These are phyloP conservation scores for Diaporthe aspalathi DNA, from an alignment of 2,329 filamentous ascomycete genomes.

Conservation along the genomic window DNA sequence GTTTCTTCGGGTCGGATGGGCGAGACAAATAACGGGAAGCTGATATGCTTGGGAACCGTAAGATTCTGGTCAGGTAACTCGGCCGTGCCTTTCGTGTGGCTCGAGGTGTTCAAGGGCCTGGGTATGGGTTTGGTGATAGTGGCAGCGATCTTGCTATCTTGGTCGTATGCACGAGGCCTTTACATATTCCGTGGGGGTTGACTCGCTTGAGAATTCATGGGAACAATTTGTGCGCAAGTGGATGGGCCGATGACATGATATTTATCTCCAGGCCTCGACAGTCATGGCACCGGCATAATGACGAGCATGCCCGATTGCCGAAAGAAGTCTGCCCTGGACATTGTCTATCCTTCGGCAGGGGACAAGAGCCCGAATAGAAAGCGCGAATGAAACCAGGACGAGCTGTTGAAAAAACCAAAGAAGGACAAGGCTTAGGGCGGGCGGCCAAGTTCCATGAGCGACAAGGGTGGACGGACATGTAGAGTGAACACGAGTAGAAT, in stretches of 20 bases:
- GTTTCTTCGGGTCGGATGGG: background rate
- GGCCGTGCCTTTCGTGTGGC: background rate
- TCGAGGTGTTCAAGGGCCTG: background rate
- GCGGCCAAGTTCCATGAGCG: constrained; percentile 6
- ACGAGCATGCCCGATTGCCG: constrained; percentile 30
- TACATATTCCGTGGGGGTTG: background rate
- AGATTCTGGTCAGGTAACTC: background rate
- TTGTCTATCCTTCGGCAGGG: constrained; percentile 25
- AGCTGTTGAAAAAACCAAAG: constrained; percentile 8
- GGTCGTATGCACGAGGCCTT: constrained; percentile 6
- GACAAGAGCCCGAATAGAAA: constrained; percentile 26
- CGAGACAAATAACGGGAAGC: constrained; percentile 20
- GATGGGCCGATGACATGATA: constrained; percentile 32
- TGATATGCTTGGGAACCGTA: background rate
- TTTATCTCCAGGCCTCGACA: constrained; percentile 16
- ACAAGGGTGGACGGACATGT: constrained; percentile 17
- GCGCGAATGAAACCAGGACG: constrained; percentile 23
- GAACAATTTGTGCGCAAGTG: constrained; percentile 17
- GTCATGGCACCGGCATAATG: constrained; percentile 26
- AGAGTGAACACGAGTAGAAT: background rate
- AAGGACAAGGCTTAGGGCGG: constrained; percentile 28
- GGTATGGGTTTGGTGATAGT: background rate
- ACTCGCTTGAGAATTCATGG: constrained; percentile 25
- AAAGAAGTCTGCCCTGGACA: constrained; percentile 17
- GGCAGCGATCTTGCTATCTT: constrained; percentile 6